Evolutionary conservation across 345 rosid species (phyloP), one percentile per base, ranked within the genome.

Genomic region (Pelargonium nanum): DNA sequence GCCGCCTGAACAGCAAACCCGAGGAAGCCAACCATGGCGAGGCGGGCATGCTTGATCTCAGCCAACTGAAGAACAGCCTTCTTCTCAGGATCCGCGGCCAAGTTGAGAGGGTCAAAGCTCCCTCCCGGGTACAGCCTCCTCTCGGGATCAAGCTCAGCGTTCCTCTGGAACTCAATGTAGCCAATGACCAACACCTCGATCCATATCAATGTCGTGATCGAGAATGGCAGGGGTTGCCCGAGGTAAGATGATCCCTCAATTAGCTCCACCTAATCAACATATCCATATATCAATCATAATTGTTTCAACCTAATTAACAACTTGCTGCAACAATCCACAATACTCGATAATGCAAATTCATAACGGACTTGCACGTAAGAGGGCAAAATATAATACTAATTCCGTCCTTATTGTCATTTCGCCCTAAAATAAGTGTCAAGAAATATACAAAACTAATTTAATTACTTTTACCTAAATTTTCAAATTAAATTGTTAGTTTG

Each of bases 1-100:
- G 84, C 93, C 2, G 98, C 98, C 69, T 92, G 98, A 61, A 89
- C 98, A 0, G 89, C 96, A 3, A 92, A 92, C 5, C 98, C 96
- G 1, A 92, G 75, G 79, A 87, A 89, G 4, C 64, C 96, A 16
- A 92, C 86, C 98, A 92, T 87, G 44, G 98, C 98, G 8, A 89
- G 89, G 23, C 98, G 96, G 19, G 98, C 98, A 63, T 92, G 98
- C 84, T 92, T 92, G 77, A 92, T 92, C 89, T 92, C 98, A 0
- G 98, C 98, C 83, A 92, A 44, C 53, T 89, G 96, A 67, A 92
- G 95, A 24, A 68, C 81, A 3, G 79, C 89, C 62, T 70, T 89
- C 93, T 86, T 92, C 75, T 89, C 98, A 0, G 98, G 98, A 77
- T 92, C 96, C 2, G 86, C 55, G 0, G 98, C 98, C 70, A 92